These are phyloP conservation scores for Achaetomium macrosporum DNA, from an alignment of 2,329 filamentous ascomycete genomes.

Conservation along the genomic window DNA sequence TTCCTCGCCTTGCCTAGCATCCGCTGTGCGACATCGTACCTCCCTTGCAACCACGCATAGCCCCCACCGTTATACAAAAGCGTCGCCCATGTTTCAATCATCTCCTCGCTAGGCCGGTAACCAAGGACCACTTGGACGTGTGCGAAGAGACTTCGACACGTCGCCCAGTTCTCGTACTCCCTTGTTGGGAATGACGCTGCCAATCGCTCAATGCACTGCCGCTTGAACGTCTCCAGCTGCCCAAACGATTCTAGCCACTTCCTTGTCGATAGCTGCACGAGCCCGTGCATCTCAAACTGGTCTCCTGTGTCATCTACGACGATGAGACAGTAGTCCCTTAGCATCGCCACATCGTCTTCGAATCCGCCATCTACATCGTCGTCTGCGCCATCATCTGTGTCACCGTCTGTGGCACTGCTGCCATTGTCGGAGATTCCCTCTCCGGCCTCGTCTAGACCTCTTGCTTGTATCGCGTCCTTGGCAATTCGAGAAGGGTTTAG, in stretches of 20 bases:
- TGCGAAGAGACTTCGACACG: conserved; percentile 29
- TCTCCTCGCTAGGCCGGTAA: conserved; percentile 14
- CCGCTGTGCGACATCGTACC: conserved; percentile 15
- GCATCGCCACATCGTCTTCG: conserved; percentile 30
- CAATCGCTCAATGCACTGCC: conserved; percentile 28
- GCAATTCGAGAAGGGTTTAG: conserved; percentile 17
- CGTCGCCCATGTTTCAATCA: conserved; percentile 15
- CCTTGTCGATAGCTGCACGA: conserved; percentile 36
- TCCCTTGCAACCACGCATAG: conserved; percentile 20
- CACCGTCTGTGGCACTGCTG: too few relatives aligned
- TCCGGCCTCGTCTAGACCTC: conserved; percentile 7
- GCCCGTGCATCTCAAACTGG: conserved; percentile 37
- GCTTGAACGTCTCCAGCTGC: conserved; percentile 27
- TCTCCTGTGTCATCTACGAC: conserved; percentile 15
- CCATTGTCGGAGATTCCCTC: too few relatives aligned
- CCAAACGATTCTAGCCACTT: conserved; percentile 29
- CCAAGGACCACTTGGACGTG: conserved; percentile 24
- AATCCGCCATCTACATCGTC: conserved; percentile 18
- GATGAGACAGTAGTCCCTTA: conserved; percentile 36
- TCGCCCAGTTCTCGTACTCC: conserved; percentile 29
- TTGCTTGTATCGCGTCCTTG: not conserved
- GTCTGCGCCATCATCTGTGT: not conserved
- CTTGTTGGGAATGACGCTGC: conserved; percentile 25
- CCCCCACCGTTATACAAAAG: conserved; percentile 24
- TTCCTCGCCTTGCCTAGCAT: conserved; percentile 11